Conservation (phyloP, 2,329 filamentous ascomycete genomes). For the Aspergillus tubingensis region DNA sequence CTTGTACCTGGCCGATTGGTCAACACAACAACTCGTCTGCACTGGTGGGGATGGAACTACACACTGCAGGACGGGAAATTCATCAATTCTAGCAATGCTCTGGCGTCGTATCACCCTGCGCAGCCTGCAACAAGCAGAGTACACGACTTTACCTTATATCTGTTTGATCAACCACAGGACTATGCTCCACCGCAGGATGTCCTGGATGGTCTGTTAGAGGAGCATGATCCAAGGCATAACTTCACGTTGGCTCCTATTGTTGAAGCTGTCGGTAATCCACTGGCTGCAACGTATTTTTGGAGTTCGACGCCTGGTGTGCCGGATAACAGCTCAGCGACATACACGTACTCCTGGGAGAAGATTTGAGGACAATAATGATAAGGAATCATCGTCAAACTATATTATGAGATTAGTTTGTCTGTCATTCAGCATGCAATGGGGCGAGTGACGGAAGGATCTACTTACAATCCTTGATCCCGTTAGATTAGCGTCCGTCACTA, state of each 20-base stretch:
- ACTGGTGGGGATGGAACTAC: neutral
- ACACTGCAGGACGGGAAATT: neutral
- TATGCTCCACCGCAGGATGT: neutral
- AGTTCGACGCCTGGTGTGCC: neutral
- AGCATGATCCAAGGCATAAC: neutral
- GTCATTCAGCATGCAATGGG: too few species aligned
- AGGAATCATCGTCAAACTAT: neutral
- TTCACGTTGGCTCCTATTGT: neutral
- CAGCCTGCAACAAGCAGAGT: neutral
- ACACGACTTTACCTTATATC: neutral
- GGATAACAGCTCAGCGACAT: neutral
- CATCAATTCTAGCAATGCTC: neutral
- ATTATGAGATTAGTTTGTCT: neutral
- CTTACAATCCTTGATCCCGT: too few species aligned
- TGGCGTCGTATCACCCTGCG: neutral
- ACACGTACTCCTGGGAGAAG: neutral
- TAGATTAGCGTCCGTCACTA: too few species aligned
- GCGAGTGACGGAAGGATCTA: too few species aligned
- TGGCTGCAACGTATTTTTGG: neutral
- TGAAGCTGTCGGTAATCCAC: neutral
- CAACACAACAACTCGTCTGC: neutral
- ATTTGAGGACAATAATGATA: too few species aligned
- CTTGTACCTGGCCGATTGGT: neutral
- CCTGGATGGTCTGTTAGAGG: neutral
- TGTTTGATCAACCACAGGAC: neutral